These are phyloP conservation scores for Globisporangium polare DNA, from an alignment of 352 stramenopile species.

Conservation along the genomic window DNA sequence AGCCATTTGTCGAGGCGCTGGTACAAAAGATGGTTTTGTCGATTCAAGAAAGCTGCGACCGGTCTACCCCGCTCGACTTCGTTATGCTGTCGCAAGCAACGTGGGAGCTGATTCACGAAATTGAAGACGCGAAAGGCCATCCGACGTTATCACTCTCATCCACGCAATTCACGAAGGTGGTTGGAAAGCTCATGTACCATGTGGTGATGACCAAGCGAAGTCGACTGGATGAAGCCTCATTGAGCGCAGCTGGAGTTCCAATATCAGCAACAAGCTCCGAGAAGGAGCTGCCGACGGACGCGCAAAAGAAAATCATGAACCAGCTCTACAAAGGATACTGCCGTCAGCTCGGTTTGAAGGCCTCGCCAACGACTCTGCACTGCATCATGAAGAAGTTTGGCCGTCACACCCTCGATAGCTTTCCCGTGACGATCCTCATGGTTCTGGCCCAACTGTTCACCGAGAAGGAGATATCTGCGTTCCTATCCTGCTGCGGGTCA, in stretches of 20 bases:
- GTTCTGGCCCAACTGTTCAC: slow-evolving; percentile 31
- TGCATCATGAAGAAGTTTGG: slow-evolving; percentile 54
- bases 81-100: slow-evolving; percentile 46
- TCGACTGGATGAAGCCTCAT: slow-evolving; percentile 22
- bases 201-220: slow-evolving; percentile 32
- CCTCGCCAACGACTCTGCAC: slow-evolving; percentile 44
- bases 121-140: slow-evolving; percentile 21
- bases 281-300: slow-evolving; percentile 24
- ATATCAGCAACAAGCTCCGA: neutral
- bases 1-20: slow-evolving; percentile 19
- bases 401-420: slow-evolving; percentile 36
- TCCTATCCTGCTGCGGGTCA: slow-evolving; percentile 27
- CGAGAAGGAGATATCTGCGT: slow-evolving; percentile 30
- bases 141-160: neutral
- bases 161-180: slow-evolving; percentile 17
- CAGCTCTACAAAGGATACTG: slow-evolving; percentile 65
- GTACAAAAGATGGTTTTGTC: slow-evolving; percentile 36
- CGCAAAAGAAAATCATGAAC: slow-evolving; percentile 57
- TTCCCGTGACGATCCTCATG: slow-evolving; percentile 55
- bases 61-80: slow-evolving; percentile 31
- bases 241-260: neutral
- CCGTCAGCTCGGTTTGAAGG: slow-evolving; percentile 25
- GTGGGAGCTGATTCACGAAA: slow-evolving; percentile 52
- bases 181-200: slow-evolving; percentile 34
- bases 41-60: slow-evolving; percentile 24